A percentile compares a stretch with the other conserved stretches of the same genome.
Conservation (phyloP, 192 early-diverging fungal species). For the Lobosporangium transversale region DNA sequence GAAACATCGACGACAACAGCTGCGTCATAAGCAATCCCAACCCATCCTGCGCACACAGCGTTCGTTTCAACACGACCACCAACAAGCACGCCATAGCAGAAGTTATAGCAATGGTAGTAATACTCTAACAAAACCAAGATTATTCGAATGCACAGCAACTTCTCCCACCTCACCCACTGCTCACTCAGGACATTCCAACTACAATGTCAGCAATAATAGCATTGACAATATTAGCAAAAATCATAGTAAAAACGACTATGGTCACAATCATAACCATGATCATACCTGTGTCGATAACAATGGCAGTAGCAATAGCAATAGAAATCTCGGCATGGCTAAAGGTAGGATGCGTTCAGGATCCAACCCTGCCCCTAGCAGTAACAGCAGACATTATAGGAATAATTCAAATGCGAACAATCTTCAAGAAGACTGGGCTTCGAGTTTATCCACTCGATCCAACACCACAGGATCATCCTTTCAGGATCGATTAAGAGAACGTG, state of each 20-base stretch:
- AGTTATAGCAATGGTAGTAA: slow-evolving; percentile 23
- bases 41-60: slow-evolving; percentile 2
- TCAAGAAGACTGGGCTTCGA: neutral
- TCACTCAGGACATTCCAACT: too few species aligned
- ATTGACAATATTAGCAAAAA: neutral
- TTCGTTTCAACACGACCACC: neutral
- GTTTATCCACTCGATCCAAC: slow-evolving; percentile 1
- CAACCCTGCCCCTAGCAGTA: slow-evolving; percentile 15
- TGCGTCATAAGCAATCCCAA: slow-evolving; percentile 7
- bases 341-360: slow-evolving; percentile 31
- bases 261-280: neutral
- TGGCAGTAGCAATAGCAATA: neutral
- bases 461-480: slow-evolving; percentile 38
- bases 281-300: too few species aligned
- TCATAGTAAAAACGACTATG: too few species aligned
- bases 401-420: slow-evolving; percentile 18
- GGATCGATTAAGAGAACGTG: slow-evolving; percentile 42
- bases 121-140: neutral
- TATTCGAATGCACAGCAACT: neutral
- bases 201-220: neutral
- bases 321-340: neutral
- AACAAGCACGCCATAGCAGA: slow-evolving; percentile 11
- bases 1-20: slow-evolving; percentile 8
- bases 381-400: slow-evolving; percentile 8
- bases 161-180: neutral